Conservation (phyloP, 2,329 filamentous ascomycete species). For the Paracoccidioides lutzii region DNA sequence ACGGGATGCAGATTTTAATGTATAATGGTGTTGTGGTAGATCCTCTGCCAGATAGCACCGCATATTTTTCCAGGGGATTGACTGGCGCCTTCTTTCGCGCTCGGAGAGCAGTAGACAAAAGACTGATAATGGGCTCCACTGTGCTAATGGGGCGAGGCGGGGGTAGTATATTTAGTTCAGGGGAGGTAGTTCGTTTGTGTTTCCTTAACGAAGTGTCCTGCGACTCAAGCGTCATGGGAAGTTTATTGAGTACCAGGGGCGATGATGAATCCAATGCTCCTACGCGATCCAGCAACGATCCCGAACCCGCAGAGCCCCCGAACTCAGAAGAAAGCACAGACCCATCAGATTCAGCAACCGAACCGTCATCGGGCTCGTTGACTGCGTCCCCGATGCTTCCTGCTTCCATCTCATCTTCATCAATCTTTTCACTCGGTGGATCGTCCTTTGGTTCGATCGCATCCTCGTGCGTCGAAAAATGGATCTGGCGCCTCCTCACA, state of each 20-base stretch:
- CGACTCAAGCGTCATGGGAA: constrained; percentile 23
- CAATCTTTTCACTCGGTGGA: constrained; percentile 12
- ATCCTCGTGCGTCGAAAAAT: constrained; percentile 29
- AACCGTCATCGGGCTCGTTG: constrained; percentile 34
- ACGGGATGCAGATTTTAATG: constrained; percentile 51
- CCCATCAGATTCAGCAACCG: constrained; percentile 36
- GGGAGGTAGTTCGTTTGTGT: constrained; percentile 27
- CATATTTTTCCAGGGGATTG: constrained; percentile 51
- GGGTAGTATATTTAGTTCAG: constrained; percentile 45
- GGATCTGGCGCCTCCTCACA: constrained; percentile 42
- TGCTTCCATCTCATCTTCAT: constrained; percentile 13
- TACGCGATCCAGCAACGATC: constrained; percentile 42
- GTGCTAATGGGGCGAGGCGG: constrained; percentile 50
- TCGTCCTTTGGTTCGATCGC: constrained; percentile 19
- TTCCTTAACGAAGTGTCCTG: constrained; percentile 40
- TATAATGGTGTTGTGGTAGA: constrained; percentile 44
- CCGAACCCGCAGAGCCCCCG: constrained; percentile 42
- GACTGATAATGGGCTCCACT: constrained; percentile 40
- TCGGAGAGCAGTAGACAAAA: constrained; percentile 45
- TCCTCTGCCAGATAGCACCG: constrained; percentile 47
- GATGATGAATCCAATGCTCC: constrained; percentile 39
- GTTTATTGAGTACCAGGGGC: constrained; percentile 31
- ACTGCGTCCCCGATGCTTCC: constrained; percentile 18
- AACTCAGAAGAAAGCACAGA: constrained; percentile 43
- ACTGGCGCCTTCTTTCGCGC: constrained; percentile 43